These are phyloP conservation scores for Coprinopsis marcescibilis DNA, from an alignment of 768 basidiomycete species.

Conservation along the genomic window DNA sequence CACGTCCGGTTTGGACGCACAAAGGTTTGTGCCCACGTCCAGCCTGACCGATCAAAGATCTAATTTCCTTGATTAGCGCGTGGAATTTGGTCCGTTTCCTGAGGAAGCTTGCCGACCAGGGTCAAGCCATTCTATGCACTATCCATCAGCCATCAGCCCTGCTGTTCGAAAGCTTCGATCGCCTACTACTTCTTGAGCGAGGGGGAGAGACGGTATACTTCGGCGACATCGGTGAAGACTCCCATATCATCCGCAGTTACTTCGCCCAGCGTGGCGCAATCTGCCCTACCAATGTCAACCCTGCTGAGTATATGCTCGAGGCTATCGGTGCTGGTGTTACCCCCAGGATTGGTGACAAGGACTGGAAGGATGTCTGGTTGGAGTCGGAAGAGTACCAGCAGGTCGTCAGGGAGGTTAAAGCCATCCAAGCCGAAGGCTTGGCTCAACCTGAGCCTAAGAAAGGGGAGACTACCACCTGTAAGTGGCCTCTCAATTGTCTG, in stretches of 20 bases:
- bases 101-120: conserved; percentile 75
- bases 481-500: conserved; percentile 14
- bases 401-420: conserved; percentile 37
- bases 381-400: conserved; percentile 55
- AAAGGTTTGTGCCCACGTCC: conserved; percentile 24
- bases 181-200: conserved; percentile 57
- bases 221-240: conserved; percentile 79
- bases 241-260: conserved; percentile 63
- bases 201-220: conserved; percentile 95
- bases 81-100: conserved; percentile 82
- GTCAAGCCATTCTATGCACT: conserved; percentile 87
- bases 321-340: conserved; percentile 32
- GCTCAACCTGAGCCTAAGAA: conserved; percentile 35
- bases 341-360: conserved; percentile 65
- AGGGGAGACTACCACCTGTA: conserved; percentile 42
- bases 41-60: conserved; percentile 21
- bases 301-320: conserved; percentile 30
- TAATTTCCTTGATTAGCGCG: conserved; percentile 55
- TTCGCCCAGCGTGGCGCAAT: conserved; percentile 68
- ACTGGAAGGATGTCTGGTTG: conserved; percentile 86
- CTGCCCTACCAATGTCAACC: conserved; percentile 76
- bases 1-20: conserved; percentile 39
- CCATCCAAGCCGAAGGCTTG: conserved; percentile 43
- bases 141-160: conserved; percentile 86
- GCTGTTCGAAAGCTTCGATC: conserved; percentile 83